A percentile compares a stretch with the other conserved stretches of the same genome.
These are phyloP conservation scores for Gyrodon lividus DNA, from an alignment of 768 basidiomycete species.

Conservation along the genomic window DNA sequence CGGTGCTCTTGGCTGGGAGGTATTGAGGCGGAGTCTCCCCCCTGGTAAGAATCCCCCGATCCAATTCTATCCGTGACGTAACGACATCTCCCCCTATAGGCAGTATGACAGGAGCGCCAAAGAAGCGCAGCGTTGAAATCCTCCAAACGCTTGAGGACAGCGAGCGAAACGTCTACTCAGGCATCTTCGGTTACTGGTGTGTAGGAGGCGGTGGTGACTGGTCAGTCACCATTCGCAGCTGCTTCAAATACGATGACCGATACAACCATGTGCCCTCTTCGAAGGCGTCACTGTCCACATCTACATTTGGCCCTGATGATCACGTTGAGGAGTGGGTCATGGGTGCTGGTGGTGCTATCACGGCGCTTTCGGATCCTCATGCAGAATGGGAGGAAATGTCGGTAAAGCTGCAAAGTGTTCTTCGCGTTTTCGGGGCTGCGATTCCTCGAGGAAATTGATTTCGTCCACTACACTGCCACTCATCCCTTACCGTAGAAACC, in stretches of 20 bases:
- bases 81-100: constrained; percentile 43
- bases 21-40: constrained; percentile 75
- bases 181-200: constrained; percentile 91
- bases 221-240: constrained; percentile 92
- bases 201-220: constrained; percentile 88
- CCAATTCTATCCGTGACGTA: background rate
- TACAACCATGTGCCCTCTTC: constrained; percentile 11
- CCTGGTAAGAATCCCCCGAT: constrained; percentile 55
- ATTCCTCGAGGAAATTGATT: constrained; percentile 22
- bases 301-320: constrained; percentile 10
- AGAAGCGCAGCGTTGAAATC: constrained; percentile 90
- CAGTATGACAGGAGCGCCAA: constrained; percentile 97
- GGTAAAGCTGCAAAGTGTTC: constrained; percentile 79
- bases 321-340: constrained; percentile 63
- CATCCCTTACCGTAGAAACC: background rate
- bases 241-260: constrained; percentile 66
- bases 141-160: constrained; percentile 74
- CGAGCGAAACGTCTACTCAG: constrained; percentile 83
- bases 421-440: constrained; percentile 56
- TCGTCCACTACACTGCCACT: background rate
- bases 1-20: constrained; percentile 70
- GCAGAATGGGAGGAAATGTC: constrained; percentile 95
- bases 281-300: constrained; percentile 7
- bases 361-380: constrained; percentile 81
- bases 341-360: constrained; percentile 96